Percentiles rank a stretch among this genome's conserved stretches.
Evolutionary conservation across 2,329 filamentous ascomycete species (phyloP).

Genomic region (Dactylellina drechsleri): DNA sequence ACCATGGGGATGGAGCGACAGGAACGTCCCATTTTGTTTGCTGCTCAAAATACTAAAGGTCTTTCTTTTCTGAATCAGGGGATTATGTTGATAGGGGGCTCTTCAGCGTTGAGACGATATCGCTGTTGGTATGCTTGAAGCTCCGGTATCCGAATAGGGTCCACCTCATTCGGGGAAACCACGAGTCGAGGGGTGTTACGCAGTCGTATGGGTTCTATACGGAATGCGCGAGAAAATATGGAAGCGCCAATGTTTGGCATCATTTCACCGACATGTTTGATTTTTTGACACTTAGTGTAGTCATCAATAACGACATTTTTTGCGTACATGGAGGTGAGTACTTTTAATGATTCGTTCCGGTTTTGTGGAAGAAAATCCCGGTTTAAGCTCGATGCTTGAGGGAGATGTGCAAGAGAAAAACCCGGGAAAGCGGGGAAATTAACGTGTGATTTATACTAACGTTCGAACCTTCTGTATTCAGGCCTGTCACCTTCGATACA

Average conservation of each 20-base stretch:
- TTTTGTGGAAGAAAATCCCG: slow-evolving; percentile 13
- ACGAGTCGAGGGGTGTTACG: slow-evolving; percentile 96
- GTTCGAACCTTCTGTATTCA: slow-evolving; percentile 59
- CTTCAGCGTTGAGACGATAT: slow-evolving; percentile 99
- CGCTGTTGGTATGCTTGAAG: slow-evolving; percentile 95
- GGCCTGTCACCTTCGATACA: slow-evolving; percentile 90
- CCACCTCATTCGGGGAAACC: slow-evolving; percentile 95
- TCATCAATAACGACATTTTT: slow-evolving; percentile 99
- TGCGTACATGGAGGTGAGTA: slow-evolving; percentile 86
- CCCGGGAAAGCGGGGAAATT: slow-evolving; percentile 46
- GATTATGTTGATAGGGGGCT: slow-evolving; percentile 98
- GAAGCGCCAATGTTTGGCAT: slow-evolving; percentile 98
- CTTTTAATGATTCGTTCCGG: not conserved
- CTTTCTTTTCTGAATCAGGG: slow-evolving; percentile 63
- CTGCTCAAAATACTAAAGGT: slow-evolving; percentile 61
- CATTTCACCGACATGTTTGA: slow-evolving; percentile 99
- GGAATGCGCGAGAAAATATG: slow-evolving; percentile 96
- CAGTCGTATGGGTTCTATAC: slow-evolving; percentile 99
- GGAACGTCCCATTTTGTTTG: not conserved
- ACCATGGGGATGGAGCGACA: slow-evolving; percentile 9
- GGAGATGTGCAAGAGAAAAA: slow-evolving; percentile 16
- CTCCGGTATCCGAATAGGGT: slow-evolving; percentile 95
- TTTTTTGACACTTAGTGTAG: slow-evolving; percentile 93
- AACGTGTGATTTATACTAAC: slow-evolving; percentile 6
- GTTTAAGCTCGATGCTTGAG: slow-evolving; percentile 4